Evolutionary conservation across 139 green algal genomes (phyloP), one percentile per base, ranked within the genome.

Genomic region (Edaphochlamys debaryana): DNA sequence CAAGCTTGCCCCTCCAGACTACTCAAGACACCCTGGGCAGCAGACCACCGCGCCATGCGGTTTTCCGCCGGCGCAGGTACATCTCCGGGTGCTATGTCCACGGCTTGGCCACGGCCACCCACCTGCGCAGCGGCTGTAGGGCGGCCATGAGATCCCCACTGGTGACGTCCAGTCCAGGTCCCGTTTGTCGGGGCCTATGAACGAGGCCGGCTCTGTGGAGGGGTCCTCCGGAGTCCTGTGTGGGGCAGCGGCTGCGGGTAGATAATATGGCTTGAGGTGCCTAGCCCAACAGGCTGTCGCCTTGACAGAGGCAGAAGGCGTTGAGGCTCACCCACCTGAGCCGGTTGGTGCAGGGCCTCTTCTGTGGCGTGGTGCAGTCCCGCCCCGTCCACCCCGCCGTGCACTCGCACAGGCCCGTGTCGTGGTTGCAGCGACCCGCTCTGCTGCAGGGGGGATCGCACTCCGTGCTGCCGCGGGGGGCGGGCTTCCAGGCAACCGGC

Each of bases 291-390:
- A n/a, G n/a, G n/a, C n/a, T n/a, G n/a, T n/a, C n/a, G n/a, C n/a
- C n/a, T n/a, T n/a, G n/a, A n/a, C n/a, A n/a, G n/a, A n/a, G n/a
- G n/a, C n/a, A n/a, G n/a, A n/a, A n/a, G n/a, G n/a, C n/a, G n/a
- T n/a, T n/a, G n/a, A n/a, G n/a, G n/a, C n/a, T n/a, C 27, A 20
- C 74, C 6, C 40, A 80, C 74, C 74, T 37, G 30, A 48, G 38
- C 3, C 32, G 5, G 34, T 84, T 75, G 42, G 87, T 92, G 86
- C 91, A 94, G 27, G 91, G 89, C n/a, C 89, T 74, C 79, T 76
- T 80, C 25, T 89, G 54, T 7, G 78, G 66, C 7, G 32, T 75
- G 3, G 38, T 66, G 74, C 91, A 94, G n/a, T 81, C 87, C 4
- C 69, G 67, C 0, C 91, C 91, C 6, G 52, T 85, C 88, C 89